Conservation (phyloP, 345 rosid species). For the Euphorbia pulcherrima region DNA sequence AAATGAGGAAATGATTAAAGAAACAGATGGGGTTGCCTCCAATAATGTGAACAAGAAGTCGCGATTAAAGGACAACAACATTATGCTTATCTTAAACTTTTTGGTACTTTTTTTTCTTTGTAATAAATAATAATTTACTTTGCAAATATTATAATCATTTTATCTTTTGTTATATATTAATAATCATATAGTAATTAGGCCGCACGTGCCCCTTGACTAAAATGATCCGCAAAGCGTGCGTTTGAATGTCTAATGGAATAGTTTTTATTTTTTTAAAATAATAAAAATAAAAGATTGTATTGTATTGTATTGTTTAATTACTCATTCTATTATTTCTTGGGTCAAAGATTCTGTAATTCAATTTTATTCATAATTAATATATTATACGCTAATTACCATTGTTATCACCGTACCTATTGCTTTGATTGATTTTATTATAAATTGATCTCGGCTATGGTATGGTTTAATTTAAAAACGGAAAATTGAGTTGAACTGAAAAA, state of each 20-base stretch:
- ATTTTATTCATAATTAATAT: too few relatives aligned
- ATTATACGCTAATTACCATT: too few relatives aligned
- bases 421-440: too few relatives aligned
- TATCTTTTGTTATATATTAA: not conserved
- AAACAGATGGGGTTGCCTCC: slow-evolving; percentile 32
- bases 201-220: slow-evolving; percentile 39
- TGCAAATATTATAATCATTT: slow-evolving; percentile 31
- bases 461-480: too few relatives aligned
- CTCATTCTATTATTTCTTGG: too few relatives aligned
- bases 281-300: too few relatives aligned
- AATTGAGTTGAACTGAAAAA: too few relatives aligned
- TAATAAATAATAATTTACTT: not conserved
- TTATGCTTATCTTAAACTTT: slow-evolving; percentile 5
- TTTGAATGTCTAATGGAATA: slow-evolving; percentile 25
- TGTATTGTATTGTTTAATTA: too few relatives aligned
- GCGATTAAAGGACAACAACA: slow-evolving; percentile 30
- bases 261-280: not conserved
- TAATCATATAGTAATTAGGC: slow-evolving; percentile 29
- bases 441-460: too few relatives aligned
- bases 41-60: slow-evolving; percentile 31
- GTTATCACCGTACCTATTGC: too few relatives aligned
- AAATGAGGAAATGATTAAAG: slow-evolving; percentile 16
- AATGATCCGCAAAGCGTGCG: slow-evolving; percentile 30
- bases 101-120: not conserved
- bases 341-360: too few relatives aligned